These are phyloP conservation scores for Botryotinia narcissicola DNA, from an alignment of 2,329 filamentous ascomycete species.

Conservation along the genomic window DNA sequence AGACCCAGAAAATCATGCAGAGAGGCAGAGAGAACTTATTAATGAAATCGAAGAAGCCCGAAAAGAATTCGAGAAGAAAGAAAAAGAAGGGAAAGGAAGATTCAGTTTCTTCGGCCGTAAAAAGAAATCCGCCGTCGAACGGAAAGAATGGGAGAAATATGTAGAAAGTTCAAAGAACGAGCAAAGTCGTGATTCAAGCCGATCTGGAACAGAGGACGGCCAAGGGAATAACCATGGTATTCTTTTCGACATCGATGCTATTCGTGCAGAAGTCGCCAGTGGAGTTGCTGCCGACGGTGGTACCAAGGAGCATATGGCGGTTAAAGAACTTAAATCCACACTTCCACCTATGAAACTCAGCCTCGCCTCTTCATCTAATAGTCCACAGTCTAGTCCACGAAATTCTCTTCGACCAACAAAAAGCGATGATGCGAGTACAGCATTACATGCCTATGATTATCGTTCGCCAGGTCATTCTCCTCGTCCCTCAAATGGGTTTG, in stretches of 20 bases:
- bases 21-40: constrained; percentile 88
- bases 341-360: constrained; percentile 86
- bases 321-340: constrained; percentile 83
- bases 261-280: constrained; percentile 73
- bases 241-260: constrained; percentile 93
- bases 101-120: constrained; percentile 81
- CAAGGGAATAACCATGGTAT: constrained; percentile 48
- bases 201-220: constrained; percentile 30
- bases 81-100: constrained; percentile 53
- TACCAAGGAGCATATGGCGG: constrained; percentile 46
- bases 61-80: constrained; percentile 78
- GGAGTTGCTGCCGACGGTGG: background rate
- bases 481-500: constrained; percentile 20
- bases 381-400: constrained; percentile 24
- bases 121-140: constrained; percentile 67
- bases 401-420: constrained; percentile 45
- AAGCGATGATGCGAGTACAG: constrained; percentile 45
- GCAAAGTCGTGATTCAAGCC: constrained; percentile 1
- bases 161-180: constrained; percentile 64
- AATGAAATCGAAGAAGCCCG: constrained; percentile 95
- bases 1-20: constrained; percentile 86
- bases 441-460: constrained; percentile 29
- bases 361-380: constrained; percentile 36
- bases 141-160: constrained; percentile 93
- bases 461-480: constrained; percentile 24